A percentile compares a stretch with the other conserved stretches of the same genome.
phyloP scores from a whole-genome alignment of 2,329 filamentous ascomycete genomes.

The Aquanectria penicillioides region DNA sequence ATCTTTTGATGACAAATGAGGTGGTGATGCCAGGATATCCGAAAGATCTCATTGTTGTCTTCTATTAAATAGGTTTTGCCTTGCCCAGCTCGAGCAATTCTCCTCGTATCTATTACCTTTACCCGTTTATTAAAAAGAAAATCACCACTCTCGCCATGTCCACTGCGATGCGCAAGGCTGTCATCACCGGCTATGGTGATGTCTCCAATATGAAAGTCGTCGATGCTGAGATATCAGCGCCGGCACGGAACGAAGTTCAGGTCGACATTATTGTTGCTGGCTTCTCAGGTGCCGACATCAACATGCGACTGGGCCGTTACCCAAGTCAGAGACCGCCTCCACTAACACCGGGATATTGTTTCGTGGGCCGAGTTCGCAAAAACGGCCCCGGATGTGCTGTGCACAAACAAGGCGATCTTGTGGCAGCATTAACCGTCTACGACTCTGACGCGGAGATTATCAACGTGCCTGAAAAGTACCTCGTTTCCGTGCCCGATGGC shows the following conservation, averaged over 20 bases:
- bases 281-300: slow-evolving; percentile 59
- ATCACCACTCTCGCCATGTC: slow-evolving; percentile 37
- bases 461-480: slow-evolving; percentile 58
- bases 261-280: slow-evolving; percentile 57
- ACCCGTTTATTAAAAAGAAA: not conserved
- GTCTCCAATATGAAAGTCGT: slow-evolving; percentile 49
- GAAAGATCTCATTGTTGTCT: not conserved
- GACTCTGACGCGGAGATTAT: slow-evolving; percentile 55
- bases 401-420: slow-evolving; percentile 46
- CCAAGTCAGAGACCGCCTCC: slow-evolving; percentile 56
- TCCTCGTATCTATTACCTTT: too few relatives aligned
- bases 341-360: slow-evolving; percentile 59
- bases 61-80: not conserved
- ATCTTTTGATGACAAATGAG: not conserved
- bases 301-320: slow-evolving; percentile 59
- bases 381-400: slow-evolving; percentile 46
- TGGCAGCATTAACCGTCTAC: slow-evolving; percentile 51
- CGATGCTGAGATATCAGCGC: slow-evolving; percentile 47
- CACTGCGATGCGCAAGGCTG: slow-evolving; percentile 52
- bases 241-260: slow-evolving; percentile 55
- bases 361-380: slow-evolving; percentile 54
- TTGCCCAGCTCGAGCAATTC: not conserved
- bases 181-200: slow-evolving; percentile 55
- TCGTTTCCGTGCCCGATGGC: slow-evolving; percentile 52
- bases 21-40: not conserved